Percentiles rank a stretch among this genome's conserved stretches.
These are phyloP conservation scores for Leptographium wingfieldii DNA, from an alignment of 2,329 filamentous ascomycete species.

Conservation along the genomic window DNA sequence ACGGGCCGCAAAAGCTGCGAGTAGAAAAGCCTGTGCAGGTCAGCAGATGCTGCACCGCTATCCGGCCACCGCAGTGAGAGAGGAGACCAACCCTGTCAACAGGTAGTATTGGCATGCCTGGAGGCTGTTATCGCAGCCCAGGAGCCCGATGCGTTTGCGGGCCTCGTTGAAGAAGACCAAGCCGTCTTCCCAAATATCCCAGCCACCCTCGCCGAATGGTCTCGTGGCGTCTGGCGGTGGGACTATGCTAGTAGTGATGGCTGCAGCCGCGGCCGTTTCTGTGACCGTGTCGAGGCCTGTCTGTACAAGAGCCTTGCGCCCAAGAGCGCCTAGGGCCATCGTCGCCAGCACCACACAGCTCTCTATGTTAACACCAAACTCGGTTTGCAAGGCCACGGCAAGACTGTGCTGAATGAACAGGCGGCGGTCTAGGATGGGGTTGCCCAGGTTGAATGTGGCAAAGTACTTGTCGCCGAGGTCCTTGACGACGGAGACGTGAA, in stretches of 20 bases:
- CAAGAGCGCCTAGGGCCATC: constrained; percentile 37
- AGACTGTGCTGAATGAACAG: constrained; percentile 38
- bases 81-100: constrained; percentile 25
- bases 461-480: constrained; percentile 41
- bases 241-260: background rate
- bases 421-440: constrained; percentile 37
- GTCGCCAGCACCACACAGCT: constrained; percentile 37
- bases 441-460: constrained; percentile 39
- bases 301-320: constrained; percentile 34
- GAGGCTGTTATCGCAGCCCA: constrained; percentile 22
- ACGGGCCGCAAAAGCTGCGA: constrained; percentile 38
- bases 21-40: constrained; percentile 18
- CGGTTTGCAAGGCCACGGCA: constrained; percentile 31
- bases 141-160: constrained; percentile 31
- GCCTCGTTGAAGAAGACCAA: constrained; percentile 42
- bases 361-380: constrained; percentile 38
- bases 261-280: background rate
- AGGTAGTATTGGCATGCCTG: constrained; percentile 40
- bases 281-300: constrained; percentile 23
- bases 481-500: constrained; percentile 34
- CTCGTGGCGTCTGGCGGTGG: background rate
- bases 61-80: background rate
- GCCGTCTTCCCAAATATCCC: constrained; percentile 18
- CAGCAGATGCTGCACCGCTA: background rate
- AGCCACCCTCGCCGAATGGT: constrained; percentile 1